A percentile compares a stretch with the other conserved stretches of the same genome.
Conservation (phyloP, 2,329 filamentous ascomycete species). For the Penicillium fuscoglaucum region DNA sequence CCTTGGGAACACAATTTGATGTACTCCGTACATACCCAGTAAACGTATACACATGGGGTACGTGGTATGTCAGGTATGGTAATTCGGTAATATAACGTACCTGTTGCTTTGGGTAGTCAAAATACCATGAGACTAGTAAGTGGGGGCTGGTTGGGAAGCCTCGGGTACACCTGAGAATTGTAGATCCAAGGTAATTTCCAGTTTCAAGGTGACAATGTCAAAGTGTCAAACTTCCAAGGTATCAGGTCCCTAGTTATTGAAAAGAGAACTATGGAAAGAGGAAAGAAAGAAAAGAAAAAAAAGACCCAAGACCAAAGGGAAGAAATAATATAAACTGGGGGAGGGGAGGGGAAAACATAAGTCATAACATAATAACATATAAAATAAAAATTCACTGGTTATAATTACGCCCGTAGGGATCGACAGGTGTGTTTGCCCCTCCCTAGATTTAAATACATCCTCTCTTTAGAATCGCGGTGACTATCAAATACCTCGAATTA, state of each 20-base stretch:
- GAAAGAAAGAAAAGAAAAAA: background rate
- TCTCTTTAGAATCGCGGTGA: background rate
- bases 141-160: background rate
- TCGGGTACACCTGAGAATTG: background rate
- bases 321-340: background rate
- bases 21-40: no score
- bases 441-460: constrained; percentile 16
- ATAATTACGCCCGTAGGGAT: constrained; percentile 13
- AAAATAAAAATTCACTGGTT: constrained; percentile 3
- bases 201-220: background rate
- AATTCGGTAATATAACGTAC: background rate
- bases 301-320: background rate
- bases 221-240: background rate
- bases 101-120: background rate
- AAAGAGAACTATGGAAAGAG: background rate
- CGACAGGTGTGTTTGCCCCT: constrained; percentile 25
- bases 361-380: constrained; percentile 5
- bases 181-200: background rate
- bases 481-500: background rate
- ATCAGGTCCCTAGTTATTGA: background rate
- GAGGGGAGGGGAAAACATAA: background rate
- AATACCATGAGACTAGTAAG: background rate
- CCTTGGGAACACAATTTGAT: background rate
- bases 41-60: background rate
- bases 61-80: background rate